A percentile compares a stretch with the other conserved stretches of the same genome.
These are phyloP conservation scores for apple (Malus domestica) DNA, from an alignment of 306 rosid species.

Conservation along the genomic window DNA sequence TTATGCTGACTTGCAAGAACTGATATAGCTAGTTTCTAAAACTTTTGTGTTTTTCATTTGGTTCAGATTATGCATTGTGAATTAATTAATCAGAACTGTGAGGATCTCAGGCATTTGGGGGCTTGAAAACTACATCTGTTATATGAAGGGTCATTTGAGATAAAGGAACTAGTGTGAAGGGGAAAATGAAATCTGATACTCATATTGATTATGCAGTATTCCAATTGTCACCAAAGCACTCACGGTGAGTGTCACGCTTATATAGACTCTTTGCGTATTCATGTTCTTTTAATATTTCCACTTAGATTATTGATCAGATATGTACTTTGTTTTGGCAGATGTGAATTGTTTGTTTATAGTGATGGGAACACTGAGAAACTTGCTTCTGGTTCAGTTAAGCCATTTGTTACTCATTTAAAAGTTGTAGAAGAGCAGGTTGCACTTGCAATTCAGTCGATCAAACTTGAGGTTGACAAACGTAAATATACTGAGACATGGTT, in stretches of 20 bases:
- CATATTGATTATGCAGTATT: constrained; percentile 87
- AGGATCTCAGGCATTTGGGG: constrained; percentile 12
- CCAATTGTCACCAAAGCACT: constrained; percentile 82
- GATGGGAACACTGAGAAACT: constrained; percentile 75
- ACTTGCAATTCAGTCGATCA: constrained; percentile 58
- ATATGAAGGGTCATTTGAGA: constrained; percentile 35
- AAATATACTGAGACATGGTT: constrained; percentile 69
- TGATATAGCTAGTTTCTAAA: background rate
- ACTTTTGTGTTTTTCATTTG: background rate
- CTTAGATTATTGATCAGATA: constrained; percentile 7
- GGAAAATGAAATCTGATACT: constrained; percentile 80
- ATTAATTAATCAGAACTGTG: constrained; percentile 3
- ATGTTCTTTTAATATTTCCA: background rate
- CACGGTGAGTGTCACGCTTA: constrained; percentile 40
- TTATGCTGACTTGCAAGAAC: constrained; percentile 12
- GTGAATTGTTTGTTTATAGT: constrained; percentile 73
- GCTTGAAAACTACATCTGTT: constrained; percentile 20
- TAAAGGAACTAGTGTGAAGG: constrained; percentile 18
- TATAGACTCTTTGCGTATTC: constrained; percentile 3
- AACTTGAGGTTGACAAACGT: constrained; percentile 62
- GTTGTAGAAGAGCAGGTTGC: constrained; percentile 84
- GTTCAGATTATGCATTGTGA: constrained; percentile 29
- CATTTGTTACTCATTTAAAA: constrained; percentile 78
- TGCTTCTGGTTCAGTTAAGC: constrained; percentile 84
- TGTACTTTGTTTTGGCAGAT: constrained; percentile 40